Evolutionary conservation across 306 rosid species (phyloP).

Genomic region (Amphicarpaea edgeworthii): DNA sequence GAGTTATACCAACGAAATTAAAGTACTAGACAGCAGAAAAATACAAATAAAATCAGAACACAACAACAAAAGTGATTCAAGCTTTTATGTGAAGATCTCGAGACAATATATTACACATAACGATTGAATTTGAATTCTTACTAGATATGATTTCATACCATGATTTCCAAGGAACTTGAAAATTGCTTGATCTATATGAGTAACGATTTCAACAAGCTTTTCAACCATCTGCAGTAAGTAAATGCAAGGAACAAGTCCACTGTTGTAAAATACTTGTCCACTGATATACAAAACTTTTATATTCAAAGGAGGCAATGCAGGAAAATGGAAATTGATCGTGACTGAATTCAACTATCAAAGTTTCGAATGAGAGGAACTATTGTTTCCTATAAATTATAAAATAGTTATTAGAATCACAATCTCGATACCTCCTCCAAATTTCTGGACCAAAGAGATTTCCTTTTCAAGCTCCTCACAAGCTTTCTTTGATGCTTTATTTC

Average conservation of each 20-base stretch:
- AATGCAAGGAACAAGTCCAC: constrained; percentile 18
- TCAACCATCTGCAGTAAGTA: constrained; percentile 77
- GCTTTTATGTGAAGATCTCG: too few relatives aligned
- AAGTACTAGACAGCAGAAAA: neutral
- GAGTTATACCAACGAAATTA: constrained; percentile 1
- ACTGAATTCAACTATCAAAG: constrained; percentile 20
- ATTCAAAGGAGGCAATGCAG: constrained; percentile 18
- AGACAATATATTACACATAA: too few relatives aligned
- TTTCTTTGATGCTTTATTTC: constrained; percentile 83
- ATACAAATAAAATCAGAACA: neutral
- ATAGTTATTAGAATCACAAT: constrained; percentile 31
- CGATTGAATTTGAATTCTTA: constrained; percentile 10
- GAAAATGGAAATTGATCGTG: neutral
- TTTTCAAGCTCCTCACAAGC: constrained; percentile 83
- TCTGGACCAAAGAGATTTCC: constrained; percentile 90
- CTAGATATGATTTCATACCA: constrained; percentile 54
- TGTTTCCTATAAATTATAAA: constrained; percentile 21
- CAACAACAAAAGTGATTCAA: neutral
- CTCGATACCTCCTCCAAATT: constrained; percentile 81
- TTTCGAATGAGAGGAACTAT: constrained; percentile 20
- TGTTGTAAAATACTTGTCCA: constrained; percentile 20
- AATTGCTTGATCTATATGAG: constrained; percentile 66
- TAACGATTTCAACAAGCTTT: constrained; percentile 71
- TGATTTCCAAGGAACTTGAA: constrained; percentile 65
- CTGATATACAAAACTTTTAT: neutral